These are phyloP conservation scores for Phytophthora tentaculata DNA, from an alignment of 352 stramenopile species.

Conservation along the genomic window DNA sequence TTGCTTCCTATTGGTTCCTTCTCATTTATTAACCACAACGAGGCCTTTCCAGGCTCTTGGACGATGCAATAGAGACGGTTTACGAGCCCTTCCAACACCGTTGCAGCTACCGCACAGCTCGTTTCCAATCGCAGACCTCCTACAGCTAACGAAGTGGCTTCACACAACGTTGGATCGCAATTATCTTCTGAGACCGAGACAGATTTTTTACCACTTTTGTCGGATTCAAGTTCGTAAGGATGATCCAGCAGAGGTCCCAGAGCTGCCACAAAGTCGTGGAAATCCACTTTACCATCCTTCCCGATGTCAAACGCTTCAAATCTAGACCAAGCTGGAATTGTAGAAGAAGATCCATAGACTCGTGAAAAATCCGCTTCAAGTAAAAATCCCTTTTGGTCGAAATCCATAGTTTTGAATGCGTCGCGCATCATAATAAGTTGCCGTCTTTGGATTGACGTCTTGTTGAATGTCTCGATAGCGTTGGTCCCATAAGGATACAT, in stretches of 20 bases:
- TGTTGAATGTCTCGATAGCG: conserved; percentile 56
- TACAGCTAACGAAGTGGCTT: conserved; percentile 48
- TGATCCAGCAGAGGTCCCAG: conserved; percentile 63
- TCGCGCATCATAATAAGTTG: conserved; percentile 61
- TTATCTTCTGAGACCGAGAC: background rate
- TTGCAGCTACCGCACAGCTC: conserved; percentile 21
- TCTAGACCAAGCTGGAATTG: conserved; percentile 36
- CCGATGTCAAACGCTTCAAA: conserved; percentile 67
- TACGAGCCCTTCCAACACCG: conserved; percentile 41
- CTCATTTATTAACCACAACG: conserved; percentile 41
- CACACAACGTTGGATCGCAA: conserved; percentile 40
- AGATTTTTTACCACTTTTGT: conserved; percentile 6
- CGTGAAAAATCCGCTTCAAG: conserved; percentile 37
- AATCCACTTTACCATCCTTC: conserved; percentile 53
- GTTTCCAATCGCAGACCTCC: conserved; percentile 46
- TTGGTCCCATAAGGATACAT: conserved; percentile 75
- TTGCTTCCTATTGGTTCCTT: conserved; percentile 33
- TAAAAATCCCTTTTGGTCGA: conserved; percentile 44
- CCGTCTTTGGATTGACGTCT: conserved; percentile 42
- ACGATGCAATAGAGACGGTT: conserved; percentile 38
- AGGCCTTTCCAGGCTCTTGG: conserved; percentile 47
- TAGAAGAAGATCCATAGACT: conserved; percentile 12
- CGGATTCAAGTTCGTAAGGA: conserved; percentile 39
- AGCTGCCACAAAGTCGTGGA: conserved; percentile 63
- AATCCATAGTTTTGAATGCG: conserved; percentile 48